phyloP scores from a whole-genome alignment of 2,329 filamentous ascomycete species.

The Hypoxylon sp. region DNA sequence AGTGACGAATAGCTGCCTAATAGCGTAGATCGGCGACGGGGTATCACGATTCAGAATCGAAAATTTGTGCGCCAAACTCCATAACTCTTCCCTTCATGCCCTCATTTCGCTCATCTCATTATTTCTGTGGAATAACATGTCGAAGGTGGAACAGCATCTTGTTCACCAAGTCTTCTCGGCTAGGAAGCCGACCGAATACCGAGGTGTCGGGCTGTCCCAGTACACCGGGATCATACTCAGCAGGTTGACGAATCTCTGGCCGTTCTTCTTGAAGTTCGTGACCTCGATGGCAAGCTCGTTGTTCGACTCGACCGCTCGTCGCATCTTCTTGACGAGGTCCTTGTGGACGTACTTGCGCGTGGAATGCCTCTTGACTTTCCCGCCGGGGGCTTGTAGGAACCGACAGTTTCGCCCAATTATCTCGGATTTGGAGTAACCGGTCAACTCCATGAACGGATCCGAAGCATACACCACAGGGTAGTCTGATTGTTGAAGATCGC shows the following conservation, averaged over 20 bases:
- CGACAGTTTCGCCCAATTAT: conserved; percentile 86
- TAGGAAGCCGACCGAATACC: conserved; percentile 86
- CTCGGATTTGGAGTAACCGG: conserved; percentile 82
- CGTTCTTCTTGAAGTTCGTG: conserved; percentile 86
- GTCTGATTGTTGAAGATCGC: conserved; percentile 81
- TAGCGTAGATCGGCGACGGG: conserved; percentile 36
- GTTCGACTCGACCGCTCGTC: conserved; percentile 61
- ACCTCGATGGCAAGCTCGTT: conserved; percentile 68
- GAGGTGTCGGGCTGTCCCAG: conserved; percentile 75
- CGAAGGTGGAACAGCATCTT: background rate
- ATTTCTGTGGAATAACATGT: background rate
- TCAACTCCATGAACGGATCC: conserved; percentile 82
- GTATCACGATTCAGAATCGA: conserved; percentile 32
- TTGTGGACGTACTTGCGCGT: conserved; percentile 77
- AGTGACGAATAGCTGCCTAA: conserved; percentile 37
- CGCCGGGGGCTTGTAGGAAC: conserved; percentile 84
- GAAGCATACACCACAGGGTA: conserved; percentile 88
- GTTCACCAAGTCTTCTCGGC: conserved; percentile 64
- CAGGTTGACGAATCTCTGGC: conserved; percentile 84
- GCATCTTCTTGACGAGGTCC: conserved; percentile 71
- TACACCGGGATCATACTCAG: conserved; percentile 87
- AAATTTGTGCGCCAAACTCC: conserved; percentile 22
- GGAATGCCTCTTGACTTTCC: conserved; percentile 71
- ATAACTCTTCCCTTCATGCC: background rate
- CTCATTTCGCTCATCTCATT: background rate